phyloP scores from a whole-genome alignment of 352 stramenopile species.

The Phytophthora sansomeana region DNA sequence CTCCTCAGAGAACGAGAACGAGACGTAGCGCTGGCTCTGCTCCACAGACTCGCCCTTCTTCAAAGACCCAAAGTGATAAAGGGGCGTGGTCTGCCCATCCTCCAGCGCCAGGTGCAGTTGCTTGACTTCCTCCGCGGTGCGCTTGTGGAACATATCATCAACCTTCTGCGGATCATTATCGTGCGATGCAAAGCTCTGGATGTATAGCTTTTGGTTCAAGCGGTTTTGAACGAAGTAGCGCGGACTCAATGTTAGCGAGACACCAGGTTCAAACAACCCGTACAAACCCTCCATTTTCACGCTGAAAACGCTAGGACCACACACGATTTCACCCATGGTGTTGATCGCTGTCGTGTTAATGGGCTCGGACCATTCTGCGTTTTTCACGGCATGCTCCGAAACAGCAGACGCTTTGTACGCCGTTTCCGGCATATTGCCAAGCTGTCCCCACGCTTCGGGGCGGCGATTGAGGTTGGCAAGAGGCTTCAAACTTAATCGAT shows the following conservation, averaged over 20 bases:
- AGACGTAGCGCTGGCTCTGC: conserved; percentile 80
- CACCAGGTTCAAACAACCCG: conserved; percentile 77
- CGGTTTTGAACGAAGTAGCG: conserved; percentile 89
- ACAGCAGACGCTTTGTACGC: conserved; percentile 58
- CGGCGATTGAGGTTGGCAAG: conserved; percentile 50
- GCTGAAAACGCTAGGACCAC: conserved; percentile 75
- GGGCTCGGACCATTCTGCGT: conserved; percentile 78
- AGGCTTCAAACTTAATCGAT: conserved; percentile 81
- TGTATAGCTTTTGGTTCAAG: conserved; percentile 79
- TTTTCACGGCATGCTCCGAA: conserved; percentile 69
- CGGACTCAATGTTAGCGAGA: conserved; percentile 80
- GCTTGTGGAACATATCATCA: conserved; percentile 78
- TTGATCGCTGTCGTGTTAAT: conserved; percentile 90
- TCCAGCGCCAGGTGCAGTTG: conserved; percentile 56
- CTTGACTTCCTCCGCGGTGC: conserved; percentile 68
- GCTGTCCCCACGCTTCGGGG: conserved; percentile 62
- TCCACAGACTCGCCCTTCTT: conserved; percentile 69
- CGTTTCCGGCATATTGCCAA: conserved; percentile 62
- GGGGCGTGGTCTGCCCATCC: conserved; percentile 66
- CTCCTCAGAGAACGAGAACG: conserved; percentile 78
- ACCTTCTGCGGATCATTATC: conserved; percentile 72
- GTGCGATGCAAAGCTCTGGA: conserved; percentile 74
- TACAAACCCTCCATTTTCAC: conserved; percentile 88
- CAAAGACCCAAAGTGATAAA: conserved; percentile 85
- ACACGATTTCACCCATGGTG: conserved; percentile 80